Base-by-base conservation (phyloP, 495 filamentous ascomycete genomes). In the Penicillium herquei region DNA sequence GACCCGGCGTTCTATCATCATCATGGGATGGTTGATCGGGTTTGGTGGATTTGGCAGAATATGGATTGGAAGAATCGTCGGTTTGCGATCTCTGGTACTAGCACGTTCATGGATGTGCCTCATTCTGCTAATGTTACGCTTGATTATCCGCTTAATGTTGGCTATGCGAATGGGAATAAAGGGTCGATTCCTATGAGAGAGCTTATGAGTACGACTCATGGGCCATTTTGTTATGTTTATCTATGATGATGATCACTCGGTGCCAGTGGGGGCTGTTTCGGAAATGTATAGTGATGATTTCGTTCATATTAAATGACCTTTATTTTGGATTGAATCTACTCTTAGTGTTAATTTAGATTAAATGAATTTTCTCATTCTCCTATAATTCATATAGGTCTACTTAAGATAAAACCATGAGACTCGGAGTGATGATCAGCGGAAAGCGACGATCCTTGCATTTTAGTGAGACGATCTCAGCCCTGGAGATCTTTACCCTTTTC, bases 31-130 rank as follows among this genome's bases (percentile, higher is more conserved):
- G 80, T 92, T 51, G 88, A 91, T 67, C 81, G 82, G 37, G 63
- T 83, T 4, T 90, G 79, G 74, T 87, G 84, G 80, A 83, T 84
- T 26, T 90, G 88, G 87, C 86, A 90, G 71, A 81, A 75, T 46
- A 61, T 80, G 49, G 78, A 89, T 58, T 64, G 72, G 17, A 47
- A 59, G 49, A 69, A 72, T 17, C 71, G 84, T 6, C 64, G 59
- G 49, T 66, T 74, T 56, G 72, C 68, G 21, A 73, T 83, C 55
- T 71, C 67, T 18, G 84, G 82, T 0, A 87, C 80, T 26, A 72
- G 73, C 13, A 87, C 84, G 1, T 75, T 86, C 58, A 64, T 78
- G 59, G 86, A 88, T 61, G 33, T 58, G 7, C 80, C 80, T 10
- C 65, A 74, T 0, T 77, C 72, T 42, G 39, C 73, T 12, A 80